These are phyloP conservation scores for Zhuliangozyma parablackwelliae DNA, from an alignment of 1,139 yeast genomes.

Conservation along the genomic window DNA sequence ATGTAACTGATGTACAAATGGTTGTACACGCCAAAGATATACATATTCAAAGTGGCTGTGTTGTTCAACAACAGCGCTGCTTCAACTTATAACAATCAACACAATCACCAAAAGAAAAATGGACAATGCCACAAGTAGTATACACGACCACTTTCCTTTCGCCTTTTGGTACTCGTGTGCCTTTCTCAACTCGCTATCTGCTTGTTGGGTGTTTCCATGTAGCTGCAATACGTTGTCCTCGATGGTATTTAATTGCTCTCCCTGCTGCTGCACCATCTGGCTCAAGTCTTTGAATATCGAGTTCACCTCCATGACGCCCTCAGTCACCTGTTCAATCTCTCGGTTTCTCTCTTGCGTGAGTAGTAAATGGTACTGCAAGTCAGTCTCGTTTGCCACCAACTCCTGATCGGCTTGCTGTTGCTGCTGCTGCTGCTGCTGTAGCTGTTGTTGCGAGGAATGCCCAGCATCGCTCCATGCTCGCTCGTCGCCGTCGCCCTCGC, in stretches of 20 bases:
- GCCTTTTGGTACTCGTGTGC: slow-evolving; percentile 73
- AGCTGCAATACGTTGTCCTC: slow-evolving; percentile 71
- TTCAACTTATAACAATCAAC: slow-evolving; percentile 30
- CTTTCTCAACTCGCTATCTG: slow-evolving; percentile 61
- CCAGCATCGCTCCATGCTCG: slow-evolving; percentile 5
- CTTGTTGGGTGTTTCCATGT: slow-evolving; percentile 65
- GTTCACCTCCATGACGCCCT: slow-evolving; percentile 80
- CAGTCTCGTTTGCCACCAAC: slow-evolving; percentile 44
- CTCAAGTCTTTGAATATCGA: slow-evolving; percentile 80
- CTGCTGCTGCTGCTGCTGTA: slow-evolving; percentile 16
- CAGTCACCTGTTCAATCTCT: slow-evolving; percentile 67
- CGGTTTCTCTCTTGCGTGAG: slow-evolving; percentile 69
- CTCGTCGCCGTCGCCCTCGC: slow-evolving; percentile 10
- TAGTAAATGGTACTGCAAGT: slow-evolving; percentile 66
- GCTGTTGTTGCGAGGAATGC: slow-evolving; percentile 4
- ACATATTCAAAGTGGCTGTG: no score
- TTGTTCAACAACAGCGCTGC: no score
- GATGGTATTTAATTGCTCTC: slow-evolving; percentile 74
- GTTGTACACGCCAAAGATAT: no score
- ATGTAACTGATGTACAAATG: no score
- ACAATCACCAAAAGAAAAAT: slow-evolving; percentile 36
- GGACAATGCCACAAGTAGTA: slow-evolving; percentile 46
- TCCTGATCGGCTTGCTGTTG: slow-evolving; percentile 15
- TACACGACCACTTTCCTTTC: slow-evolving; percentile 72
- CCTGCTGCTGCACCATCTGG: slow-evolving; percentile 74